Conservation (phyloP, 2,329 filamentous ascomycete species). For the Talaromyces verruculosus region DNA sequence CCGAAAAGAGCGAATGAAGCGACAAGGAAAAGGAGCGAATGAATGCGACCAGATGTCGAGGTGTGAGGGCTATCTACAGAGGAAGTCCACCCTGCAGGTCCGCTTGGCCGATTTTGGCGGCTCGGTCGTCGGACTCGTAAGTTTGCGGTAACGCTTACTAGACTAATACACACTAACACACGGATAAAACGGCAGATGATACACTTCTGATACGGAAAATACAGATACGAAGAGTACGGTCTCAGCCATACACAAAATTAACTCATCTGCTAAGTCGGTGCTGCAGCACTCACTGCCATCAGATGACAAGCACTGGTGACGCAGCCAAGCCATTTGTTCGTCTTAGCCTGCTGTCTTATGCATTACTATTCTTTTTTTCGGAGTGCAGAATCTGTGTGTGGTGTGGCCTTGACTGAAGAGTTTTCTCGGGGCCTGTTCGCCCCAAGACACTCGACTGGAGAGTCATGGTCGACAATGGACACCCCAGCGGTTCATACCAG, state of each 20-base stretch:
- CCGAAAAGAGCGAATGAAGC: background rate
- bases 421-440: background rate
- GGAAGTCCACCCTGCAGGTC: constrained; percentile 1
- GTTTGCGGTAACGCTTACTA: background rate
- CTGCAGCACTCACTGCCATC: constrained; percentile 2
- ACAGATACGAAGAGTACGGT: background rate
- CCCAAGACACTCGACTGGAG: background rate
- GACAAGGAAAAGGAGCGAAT: constrained; percentile 7
- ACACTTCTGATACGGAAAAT: background rate
- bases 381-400: background rate
- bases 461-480: background rate
- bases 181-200: background rate
- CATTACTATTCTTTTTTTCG: background rate
- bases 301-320: constrained; percentile 4
- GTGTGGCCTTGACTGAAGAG: background rate
- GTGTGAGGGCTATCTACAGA: background rate
- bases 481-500: background rate
- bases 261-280: background rate
- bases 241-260: background rate
- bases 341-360: background rate
- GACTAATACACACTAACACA: background rate
- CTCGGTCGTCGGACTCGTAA: constrained; percentile 2
- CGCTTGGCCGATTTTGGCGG: constrained; percentile 1
- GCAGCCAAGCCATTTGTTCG: constrained; percentile 3
- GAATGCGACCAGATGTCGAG: background rate